Evolutionary conservation across 768 basidiomycete genomes (phyloP), one percentile per base, ranked within the genome.

Genomic region (Xerocomellus intermedius): DNA sequence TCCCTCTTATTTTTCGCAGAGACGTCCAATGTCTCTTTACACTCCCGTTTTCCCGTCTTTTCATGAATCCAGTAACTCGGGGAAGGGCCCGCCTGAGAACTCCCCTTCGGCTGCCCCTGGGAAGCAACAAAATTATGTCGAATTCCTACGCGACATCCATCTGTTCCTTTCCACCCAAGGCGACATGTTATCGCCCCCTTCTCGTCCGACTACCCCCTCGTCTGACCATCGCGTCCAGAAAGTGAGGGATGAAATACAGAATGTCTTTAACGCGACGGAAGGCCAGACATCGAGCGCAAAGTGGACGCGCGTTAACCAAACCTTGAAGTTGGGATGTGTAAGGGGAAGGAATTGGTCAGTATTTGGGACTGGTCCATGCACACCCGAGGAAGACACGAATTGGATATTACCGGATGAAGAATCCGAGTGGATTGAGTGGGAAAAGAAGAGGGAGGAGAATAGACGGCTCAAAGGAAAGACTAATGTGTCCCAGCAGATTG

Each of bases 371-470:
- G 63, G 60, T 70, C 41, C 53, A 55, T 55, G 36, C 54, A 36
- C 43, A 56, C 60, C 16, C 41, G 69, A 61, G 52, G 71, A 57
- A 59, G 57, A 59, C 22, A 53, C 62, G 21, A 65, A 69, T 33
- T 70, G 69, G 67, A 62, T 74, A 60, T 50, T 82, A 58, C 78
- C 80, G 12, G 73, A 73, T 24, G 77, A 75, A 17, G 82, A 83
- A 62, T 72, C 72, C 42, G 77, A 78, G 35, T 82, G 82, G 81
- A 56, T 70, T 14, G 73, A 73, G 24, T 79, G 75, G 73, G 81
- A 82, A 65, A 68, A 57, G 54, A 66, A 61, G 56, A 65, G 60
- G 47, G 59, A 62, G 51, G 63, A 62, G 33, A 36, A 33, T 5
- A 61, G 58, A 38, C 52, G 62, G 17, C 48, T 60, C 44, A 65